Conservation (phyloP, 2,329 filamentous ascomycete genomes). For the Aspergillus intermedius region DNA sequence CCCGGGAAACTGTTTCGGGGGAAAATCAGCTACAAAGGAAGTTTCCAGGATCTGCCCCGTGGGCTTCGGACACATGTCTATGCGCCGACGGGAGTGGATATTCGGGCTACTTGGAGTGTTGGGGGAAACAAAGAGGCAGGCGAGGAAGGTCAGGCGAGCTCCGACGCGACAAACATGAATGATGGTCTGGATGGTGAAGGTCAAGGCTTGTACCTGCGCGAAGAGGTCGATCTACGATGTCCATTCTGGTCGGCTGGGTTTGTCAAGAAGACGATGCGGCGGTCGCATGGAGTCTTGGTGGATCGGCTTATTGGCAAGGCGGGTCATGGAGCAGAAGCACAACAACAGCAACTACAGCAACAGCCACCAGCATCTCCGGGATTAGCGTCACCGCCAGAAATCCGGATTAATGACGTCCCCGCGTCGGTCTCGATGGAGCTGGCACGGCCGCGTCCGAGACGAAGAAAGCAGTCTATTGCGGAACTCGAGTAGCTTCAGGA, state of each 20-base stretch:
- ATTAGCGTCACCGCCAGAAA: neutral
- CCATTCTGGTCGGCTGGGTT: constrained; percentile 69
- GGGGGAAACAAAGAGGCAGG: constrained; percentile 61
- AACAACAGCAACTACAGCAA: neutral
- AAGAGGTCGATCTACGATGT: constrained; percentile 78
- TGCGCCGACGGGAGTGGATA: constrained; percentile 73
- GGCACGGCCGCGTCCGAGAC: neutral
- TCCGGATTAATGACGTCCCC: neutral
- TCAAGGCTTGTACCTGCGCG: constrained; percentile 69
- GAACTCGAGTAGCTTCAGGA: neutral
- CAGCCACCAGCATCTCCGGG: neutral
- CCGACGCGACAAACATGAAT: constrained; percentile 45
- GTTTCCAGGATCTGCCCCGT: constrained; percentile 66
- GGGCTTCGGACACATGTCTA: constrained; percentile 79
- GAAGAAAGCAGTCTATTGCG: neutral
- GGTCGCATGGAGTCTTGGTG: constrained; percentile 65
- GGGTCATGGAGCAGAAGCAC: constrained; percentile 4
- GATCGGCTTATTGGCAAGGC: constrained; percentile 54
- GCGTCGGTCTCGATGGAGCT: neutral
- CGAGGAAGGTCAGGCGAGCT: constrained; percentile 58
- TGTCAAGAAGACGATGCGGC: constrained; percentile 75
- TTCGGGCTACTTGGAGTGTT: constrained; percentile 71
- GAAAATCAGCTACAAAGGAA: constrained; percentile 70
- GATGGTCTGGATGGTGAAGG: neutral
- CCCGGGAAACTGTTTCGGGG: constrained; percentile 60